Conservation (phyloP, 768 basidiomycete species). For the Paxillus rubicundulus region DNA sequence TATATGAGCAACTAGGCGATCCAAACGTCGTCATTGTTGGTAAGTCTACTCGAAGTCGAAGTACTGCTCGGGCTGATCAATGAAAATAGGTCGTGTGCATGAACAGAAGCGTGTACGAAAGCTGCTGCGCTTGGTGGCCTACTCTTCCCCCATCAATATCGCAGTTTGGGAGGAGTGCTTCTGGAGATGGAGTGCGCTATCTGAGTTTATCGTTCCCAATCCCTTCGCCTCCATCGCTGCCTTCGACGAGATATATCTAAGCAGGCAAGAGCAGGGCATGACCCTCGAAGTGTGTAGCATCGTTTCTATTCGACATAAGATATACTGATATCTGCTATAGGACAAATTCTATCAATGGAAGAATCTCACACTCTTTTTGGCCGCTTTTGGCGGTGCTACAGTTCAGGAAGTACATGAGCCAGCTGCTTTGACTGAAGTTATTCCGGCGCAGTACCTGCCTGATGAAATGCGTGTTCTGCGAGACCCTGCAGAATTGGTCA, state of each 20-base stretch:
- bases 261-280: slow-evolving; percentile 37
- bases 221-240: slow-evolving; percentile 33
- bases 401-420: slow-evolving; percentile 51
- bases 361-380: slow-evolving; percentile 75
- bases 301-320: neutral
- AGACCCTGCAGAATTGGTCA: slow-evolving; percentile 56
- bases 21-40: slow-evolving; percentile 68
- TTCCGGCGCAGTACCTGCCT: slow-evolving; percentile 60
- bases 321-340: slow-evolving; percentile 35
- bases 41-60: slow-evolving; percentile 32
- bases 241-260: slow-evolving; percentile 34
- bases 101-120: slow-evolving; percentile 81
- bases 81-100: slow-evolving; percentile 59
- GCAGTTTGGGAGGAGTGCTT: slow-evolving; percentile 85
- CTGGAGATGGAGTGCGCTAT: slow-evolving; percentile 67
- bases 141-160: slow-evolving; percentile 63
- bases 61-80: slow-evolving; percentile 4
- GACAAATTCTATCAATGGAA: slow-evolving; percentile 82
- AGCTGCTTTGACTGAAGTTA: slow-evolving; percentile 47
- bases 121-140: slow-evolving; percentile 60
- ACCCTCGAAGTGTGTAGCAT: slow-evolving; percentile 35
- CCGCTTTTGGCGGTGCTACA: slow-evolving; percentile 69
- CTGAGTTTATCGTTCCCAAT: slow-evolving; percentile 52
- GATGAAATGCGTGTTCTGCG: slow-evolving; percentile 67
- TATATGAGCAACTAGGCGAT: slow-evolving; percentile 80